Evolutionary conservation across 768 basidiomycete genomes (phyloP).

Genomic region (Lactarius psammicola): DNA sequence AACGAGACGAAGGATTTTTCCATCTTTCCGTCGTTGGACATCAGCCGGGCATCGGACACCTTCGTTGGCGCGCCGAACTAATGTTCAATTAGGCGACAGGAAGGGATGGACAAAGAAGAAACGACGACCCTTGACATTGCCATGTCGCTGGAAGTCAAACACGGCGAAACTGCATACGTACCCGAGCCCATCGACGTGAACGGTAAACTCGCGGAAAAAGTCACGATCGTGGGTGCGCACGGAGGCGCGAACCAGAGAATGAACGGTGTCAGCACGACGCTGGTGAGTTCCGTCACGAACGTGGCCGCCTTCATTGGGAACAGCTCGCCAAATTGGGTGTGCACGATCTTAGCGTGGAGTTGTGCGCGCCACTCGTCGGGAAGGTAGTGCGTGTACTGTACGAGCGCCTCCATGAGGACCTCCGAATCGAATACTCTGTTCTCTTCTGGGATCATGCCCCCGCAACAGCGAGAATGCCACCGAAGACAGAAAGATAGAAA

Average conservation of each 20-base stretch:
- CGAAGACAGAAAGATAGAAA: conserved; percentile 90
- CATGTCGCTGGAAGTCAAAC: conserved; percentile 95
- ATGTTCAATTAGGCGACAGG: no score
- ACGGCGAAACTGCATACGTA: conserved; percentile 98
- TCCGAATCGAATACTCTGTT: conserved; percentile 94
- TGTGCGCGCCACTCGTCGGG: conserved; percentile 88
- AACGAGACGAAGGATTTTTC: conserved; percentile 97
- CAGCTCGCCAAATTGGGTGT: conserved; percentile 86
- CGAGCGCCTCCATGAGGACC: conserved; percentile 85
- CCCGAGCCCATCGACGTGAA: conserved; percentile 94
- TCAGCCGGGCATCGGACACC: conserved; percentile 67
- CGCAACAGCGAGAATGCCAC: conserved; percentile 82
- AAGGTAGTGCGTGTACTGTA: conserved; percentile 94
- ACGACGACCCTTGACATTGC: conserved; percentile 74
- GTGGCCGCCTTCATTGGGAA: conserved; percentile 89
- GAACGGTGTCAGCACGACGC: conserved; percentile 91
- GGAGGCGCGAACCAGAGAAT: conserved; percentile 90
- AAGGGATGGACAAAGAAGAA: no score
- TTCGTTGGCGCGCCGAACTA: conserved; percentile 84
- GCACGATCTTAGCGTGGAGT: conserved; percentile 89
- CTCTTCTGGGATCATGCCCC: conserved; percentile 96
- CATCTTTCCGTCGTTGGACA: conserved; percentile 96
- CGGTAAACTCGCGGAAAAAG: conserved; percentile 97
- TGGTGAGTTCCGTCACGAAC: conserved; percentile 85
- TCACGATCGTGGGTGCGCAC: conserved; percentile 92